Percentiles rank a stretch among this genome's conserved stretches.
Conservation (phyloP, 2,329 filamentous ascomycete genomes). For the Cercospora sp. region DNA sequence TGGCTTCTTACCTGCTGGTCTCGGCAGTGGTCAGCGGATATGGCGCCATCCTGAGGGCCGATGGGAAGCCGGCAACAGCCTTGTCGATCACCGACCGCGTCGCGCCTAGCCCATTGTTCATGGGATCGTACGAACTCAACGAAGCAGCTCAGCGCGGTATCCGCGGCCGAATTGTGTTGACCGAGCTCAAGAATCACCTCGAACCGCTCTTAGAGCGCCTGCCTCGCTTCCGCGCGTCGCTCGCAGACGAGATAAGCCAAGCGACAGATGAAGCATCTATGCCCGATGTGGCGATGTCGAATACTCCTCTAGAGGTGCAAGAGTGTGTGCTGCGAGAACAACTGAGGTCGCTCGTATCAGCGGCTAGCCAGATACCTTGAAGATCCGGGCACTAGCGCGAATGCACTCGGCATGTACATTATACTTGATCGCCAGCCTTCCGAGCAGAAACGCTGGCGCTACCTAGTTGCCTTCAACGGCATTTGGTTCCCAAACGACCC, state of each 20-base stretch:
- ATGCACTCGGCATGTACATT: neutral
- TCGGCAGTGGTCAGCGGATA: slow-evolving; percentile 3
- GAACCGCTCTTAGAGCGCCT: slow-evolving; percentile 12
- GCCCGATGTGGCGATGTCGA: neutral
- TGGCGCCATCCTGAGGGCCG: neutral
- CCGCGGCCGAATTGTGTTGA: slow-evolving; percentile 11
- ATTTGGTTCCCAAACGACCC: neutral
- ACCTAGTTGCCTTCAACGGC: neutral
- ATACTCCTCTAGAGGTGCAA: neutral
- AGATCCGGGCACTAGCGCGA: neutral
- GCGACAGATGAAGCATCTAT: neutral
- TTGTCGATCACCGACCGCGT: slow-evolving; percentile 1
- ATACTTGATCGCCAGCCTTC: neutral
- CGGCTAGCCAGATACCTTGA: neutral
- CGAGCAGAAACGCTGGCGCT: neutral
- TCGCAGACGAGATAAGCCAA: neutral
- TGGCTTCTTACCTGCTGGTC: slow-evolving; percentile 3
- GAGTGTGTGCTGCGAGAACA: slow-evolving; percentile 6
- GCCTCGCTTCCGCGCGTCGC: neutral
- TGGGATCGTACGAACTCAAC: slow-evolving; percentile 11
- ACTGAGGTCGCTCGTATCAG: neutral
- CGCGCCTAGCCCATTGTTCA: slow-evolving; percentile 1
- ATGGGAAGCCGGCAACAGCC: neutral
- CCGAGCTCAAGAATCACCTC: slow-evolving; percentile 12
- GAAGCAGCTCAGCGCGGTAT: slow-evolving; percentile 8